Base-by-base conservation (phyloP, 2,329 filamentous ascomycete species). In the Stemphylium beticola region DNA sequence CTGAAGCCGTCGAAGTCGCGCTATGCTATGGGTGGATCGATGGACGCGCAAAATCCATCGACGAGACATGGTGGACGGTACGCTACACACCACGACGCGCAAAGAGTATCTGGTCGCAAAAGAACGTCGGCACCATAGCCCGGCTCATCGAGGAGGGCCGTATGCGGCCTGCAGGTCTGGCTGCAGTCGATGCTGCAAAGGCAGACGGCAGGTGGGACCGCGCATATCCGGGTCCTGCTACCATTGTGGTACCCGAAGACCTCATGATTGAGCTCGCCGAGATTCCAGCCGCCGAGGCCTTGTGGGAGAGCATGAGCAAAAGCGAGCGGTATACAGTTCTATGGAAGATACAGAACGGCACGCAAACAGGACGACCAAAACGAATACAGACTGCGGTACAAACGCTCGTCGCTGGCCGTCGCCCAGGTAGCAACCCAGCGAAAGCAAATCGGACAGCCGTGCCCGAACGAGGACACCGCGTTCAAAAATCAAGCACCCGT, bases 11-110 rank as follows among this genome's bases (percentile, higher is more conserved):
- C 15, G 81, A 86, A 64, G 71, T 77, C 31, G 84, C 84, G 1
- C 76, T 87, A 6, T 87, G 84, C 66, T 83, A 82, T 63, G 85
- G 85, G 37, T 87, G 85, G 85, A 87, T 87, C 52, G 84, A 87
- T 65, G 83, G 85, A 0, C 83, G 84, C 62, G 77, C 77, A 2
- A 76, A 77, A 41, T 53, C 73, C 3, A 67, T 76, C 41, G 80
- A 85, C 58, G 76, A 76, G 0, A 62, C 71, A 3, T 79, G 78
- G 60, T 86, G 83, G 67, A 66, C 82, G 1, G 82, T 84, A 61
- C 79, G 83, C 8, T 87, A 85, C 74, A 85, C 84, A 1, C 85
- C 84, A 1, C 83, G 85, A 4, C 78, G 81, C 3, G 67, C 76
- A 26, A 79, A 78, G 31, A 85, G 83, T 62, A 65, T 83, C 6